phyloP scores from a whole-genome alignment of 1,139 yeast species.

The Pichia sp. region DNA sequence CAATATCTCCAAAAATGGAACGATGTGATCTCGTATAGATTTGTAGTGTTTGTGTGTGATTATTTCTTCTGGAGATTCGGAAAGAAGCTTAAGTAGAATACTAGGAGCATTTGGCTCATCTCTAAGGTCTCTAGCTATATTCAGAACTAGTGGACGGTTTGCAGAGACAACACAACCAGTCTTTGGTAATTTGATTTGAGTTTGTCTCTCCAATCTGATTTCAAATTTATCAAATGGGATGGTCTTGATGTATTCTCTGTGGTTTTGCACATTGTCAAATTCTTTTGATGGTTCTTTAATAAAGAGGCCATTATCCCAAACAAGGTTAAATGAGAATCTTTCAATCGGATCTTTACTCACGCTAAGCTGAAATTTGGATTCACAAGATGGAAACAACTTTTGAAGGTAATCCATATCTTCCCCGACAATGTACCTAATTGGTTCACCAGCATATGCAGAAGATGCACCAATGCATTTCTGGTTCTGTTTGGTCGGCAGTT shows the following conservation, averaged over 20 bases:
- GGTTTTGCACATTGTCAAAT: conserved; percentile 20
- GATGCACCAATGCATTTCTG: conserved; percentile 54
- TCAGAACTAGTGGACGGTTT: conserved; percentile 64
- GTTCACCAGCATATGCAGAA: conserved; percentile 58
- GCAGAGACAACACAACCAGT: conserved; percentile 51
- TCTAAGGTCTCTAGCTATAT: conserved; percentile 55
- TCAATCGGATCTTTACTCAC: conserved; percentile 55
- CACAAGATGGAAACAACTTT: conserved; percentile 48
- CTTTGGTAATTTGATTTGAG: conserved; percentile 46
- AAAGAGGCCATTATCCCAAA: conserved; percentile 50
- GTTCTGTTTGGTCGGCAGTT: conserved; percentile 30
- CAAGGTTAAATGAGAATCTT: conserved; percentile 52
- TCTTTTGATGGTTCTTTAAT: conserved; percentile 37
- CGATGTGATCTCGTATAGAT: conserved; percentile 50
- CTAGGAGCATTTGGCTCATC: conserved; percentile 70
- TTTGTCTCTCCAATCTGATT: conserved; percentile 59
- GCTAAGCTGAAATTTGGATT: conserved; percentile 45
- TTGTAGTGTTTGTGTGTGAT: conserved; percentile 58
- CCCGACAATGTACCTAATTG: conserved; percentile 43
- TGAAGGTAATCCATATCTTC: conserved; percentile 46
- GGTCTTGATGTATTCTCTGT: conserved; percentile 21
- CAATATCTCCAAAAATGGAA: conserved; percentile 50
- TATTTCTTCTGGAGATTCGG: conserved; percentile 61
- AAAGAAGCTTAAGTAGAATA: conserved; percentile 52
- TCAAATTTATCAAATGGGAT: conserved; percentile 45